Conservation (phyloP, 768 basidiomycete genomes). For the Suillus alpinus region DNA sequence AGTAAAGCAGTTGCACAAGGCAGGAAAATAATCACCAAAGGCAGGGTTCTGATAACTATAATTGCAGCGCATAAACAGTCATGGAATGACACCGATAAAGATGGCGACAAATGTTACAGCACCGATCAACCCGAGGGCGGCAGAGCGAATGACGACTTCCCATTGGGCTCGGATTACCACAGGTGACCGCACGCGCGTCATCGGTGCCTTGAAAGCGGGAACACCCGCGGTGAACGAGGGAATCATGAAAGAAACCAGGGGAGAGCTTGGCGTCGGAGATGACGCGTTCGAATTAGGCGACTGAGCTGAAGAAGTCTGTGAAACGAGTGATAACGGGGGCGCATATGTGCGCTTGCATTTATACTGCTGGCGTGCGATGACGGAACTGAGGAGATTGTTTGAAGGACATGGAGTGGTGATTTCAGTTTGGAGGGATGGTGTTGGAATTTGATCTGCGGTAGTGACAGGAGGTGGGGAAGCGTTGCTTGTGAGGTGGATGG, state of each 20-base stretch:
- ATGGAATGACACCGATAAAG: conserved; percentile 31
- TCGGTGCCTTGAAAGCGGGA: conserved; percentile 67
- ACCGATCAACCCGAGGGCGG: conserved; percentile 42
- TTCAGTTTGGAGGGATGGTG: background rate
- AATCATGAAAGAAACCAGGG: conserved; percentile 9
- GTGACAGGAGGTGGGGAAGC: background rate
- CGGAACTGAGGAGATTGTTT: conserved; percentile 2
- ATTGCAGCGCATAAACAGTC: conserved; percentile 9
- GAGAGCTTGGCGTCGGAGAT: background rate
- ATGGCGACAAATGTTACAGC: conserved; percentile 27
- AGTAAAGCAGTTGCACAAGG: background rate
- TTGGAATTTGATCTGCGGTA: background rate
- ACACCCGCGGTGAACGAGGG: conserved; percentile 41
- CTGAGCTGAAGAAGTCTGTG: background rate
- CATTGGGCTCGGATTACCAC: conserved; percentile 78
- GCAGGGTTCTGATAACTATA: background rate
- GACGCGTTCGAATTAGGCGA: background rate
- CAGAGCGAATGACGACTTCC: conserved; percentile 75
- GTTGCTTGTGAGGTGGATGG: background rate
- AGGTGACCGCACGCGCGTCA: conserved; percentile 68
- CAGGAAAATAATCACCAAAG: background rate
- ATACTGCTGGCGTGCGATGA: conserved; percentile 25
- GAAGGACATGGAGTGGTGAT: background rate
- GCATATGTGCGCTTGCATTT: conserved; percentile 23
- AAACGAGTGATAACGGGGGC: background rate